Evolutionary conservation across 176 grass and related monocot genomes (phyloP).

Genomic region (Cymbopogon citratus): DNA sequence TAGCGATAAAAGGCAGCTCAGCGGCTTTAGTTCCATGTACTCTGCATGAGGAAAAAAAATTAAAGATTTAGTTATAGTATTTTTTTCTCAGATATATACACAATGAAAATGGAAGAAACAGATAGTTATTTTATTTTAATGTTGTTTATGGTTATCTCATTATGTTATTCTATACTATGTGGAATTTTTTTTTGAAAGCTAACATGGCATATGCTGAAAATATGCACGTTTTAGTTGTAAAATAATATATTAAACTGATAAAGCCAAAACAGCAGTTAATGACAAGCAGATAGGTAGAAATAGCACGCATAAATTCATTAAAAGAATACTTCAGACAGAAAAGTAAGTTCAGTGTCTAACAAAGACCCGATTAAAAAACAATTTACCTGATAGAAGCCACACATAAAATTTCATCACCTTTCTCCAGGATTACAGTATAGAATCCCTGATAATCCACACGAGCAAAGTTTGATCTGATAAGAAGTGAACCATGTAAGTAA

Average conservation of each 20-base stretch:
- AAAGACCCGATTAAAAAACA: not conserved
- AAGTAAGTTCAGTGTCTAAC: not conserved
- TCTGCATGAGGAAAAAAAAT: slow-evolving; percentile 30
- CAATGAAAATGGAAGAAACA: not conserved
- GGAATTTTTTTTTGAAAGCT: not conserved
- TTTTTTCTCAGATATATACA: not conserved
- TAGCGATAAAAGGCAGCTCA: slow-evolving; percentile 83
- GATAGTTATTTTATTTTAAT: not conserved
- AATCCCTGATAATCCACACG: slow-evolving; percentile 72
- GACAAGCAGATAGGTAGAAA: not conserved
- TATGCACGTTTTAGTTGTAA: not conserved
- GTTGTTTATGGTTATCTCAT: not conserved
- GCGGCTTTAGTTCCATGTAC: slow-evolving; percentile 87
- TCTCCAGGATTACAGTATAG: slow-evolving; percentile 70
- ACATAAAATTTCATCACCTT: slow-evolving; percentile 62
- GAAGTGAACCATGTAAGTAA: slow-evolving; percentile 10
- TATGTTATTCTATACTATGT: not conserved
- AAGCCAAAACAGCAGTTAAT: not conserved
- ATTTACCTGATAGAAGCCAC: slow-evolving; percentile 64
- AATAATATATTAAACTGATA: slow-evolving; percentile 1
- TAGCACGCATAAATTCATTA: not conserved
- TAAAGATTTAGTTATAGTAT: not conserved
- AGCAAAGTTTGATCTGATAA: slow-evolving; percentile 61
- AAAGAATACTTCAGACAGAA: not conserved
- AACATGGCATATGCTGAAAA: slow-evolving; percentile 4